These are phyloP conservation scores for Metroxylon sagu DNA, from an alignment of 176 grass and related monocot genomes.

Conservation along the genomic window DNA sequence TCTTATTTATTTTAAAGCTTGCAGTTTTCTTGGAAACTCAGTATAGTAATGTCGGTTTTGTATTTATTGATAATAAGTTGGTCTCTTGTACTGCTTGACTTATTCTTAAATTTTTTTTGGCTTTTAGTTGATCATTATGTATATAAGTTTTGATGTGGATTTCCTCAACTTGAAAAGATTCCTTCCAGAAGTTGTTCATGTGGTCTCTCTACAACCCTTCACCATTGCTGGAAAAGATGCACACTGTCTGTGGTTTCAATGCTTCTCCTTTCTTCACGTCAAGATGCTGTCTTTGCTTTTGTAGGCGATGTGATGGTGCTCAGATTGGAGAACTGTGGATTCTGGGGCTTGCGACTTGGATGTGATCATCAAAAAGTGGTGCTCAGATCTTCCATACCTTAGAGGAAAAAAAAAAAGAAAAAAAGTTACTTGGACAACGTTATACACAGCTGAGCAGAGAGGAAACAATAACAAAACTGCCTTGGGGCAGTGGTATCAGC, in stretches of 20 bases:
- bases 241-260: conserved; percentile 38
- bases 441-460: conserved; percentile 44
- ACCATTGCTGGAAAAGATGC: conserved; percentile 64
- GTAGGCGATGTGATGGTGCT: conserved; percentile 30
- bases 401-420: neutral
- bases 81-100: no score
- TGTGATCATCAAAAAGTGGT: no score
- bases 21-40: no score
- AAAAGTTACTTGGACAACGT: conserved; percentile 6
- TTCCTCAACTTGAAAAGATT: conserved; percentile 41
- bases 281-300: conserved; percentile 69
- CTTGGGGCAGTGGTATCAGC: conserved; percentile 13
- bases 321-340: conserved; percentile 6
- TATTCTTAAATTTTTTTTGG: no score
- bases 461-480: conserved; percentile 33
- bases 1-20: no score
- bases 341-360: conserved; percentile 7
- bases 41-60: no score
- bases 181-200: conserved; percentile 60
- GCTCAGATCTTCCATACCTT: conserved; percentile 20
- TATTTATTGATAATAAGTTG: no score
- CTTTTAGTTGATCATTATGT: no score
- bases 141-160: neutral
- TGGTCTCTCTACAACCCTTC: conserved; percentile 71
- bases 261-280: conserved; percentile 18